Conservation (phyloP, 768 basidiomycete genomes). For the Hericium alpestre region DNA sequence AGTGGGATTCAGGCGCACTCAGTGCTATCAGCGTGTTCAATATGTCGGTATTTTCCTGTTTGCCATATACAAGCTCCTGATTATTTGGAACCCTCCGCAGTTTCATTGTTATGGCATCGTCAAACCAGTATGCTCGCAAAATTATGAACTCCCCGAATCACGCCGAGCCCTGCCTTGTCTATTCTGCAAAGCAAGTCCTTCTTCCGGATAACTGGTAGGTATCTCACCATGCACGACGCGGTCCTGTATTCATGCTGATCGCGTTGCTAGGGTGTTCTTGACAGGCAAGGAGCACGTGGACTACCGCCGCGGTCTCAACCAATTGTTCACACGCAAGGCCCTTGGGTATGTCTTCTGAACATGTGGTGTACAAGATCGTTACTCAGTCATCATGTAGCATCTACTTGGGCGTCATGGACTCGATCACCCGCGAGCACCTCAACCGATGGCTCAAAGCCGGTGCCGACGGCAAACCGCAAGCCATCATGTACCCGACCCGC, state of each 20-base stretch:
- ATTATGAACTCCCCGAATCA: conserved; percentile 89
- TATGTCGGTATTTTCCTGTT: conserved; percentile 44
- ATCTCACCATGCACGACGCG: background rate
- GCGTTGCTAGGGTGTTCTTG: conserved; percentile 79
- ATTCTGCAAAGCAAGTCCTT: conserved; percentile 82
- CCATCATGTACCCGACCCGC: conserved; percentile 87
- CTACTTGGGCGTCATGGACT: conserved; percentile 78
- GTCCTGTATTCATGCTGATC: background rate
- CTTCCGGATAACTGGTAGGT: conserved; percentile 77
- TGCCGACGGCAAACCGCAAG: conserved; percentile 34
- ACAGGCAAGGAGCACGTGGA: conserved; percentile 89
- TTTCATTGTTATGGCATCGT: conserved; percentile 97
- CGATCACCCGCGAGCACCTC: conserved; percentile 69
- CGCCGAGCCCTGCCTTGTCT: conserved; percentile 90
- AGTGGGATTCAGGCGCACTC: conserved; percentile 85
- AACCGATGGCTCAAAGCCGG: conserved; percentile 56
- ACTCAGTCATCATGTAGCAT: conserved; percentile 34
- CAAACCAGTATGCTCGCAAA: conserved; percentile 87
- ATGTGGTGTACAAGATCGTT: background rate
- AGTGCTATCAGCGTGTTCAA: conserved; percentile 94
- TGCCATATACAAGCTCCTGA: background rate
- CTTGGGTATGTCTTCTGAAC: conserved; percentile 48
- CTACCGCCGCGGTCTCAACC: conserved; percentile 84
- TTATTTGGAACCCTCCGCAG: conserved; percentile 32
- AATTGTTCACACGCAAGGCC: conserved; percentile 89